Base-by-base conservation (phyloP, 2,329 filamentous ascomycete species). In the Didymellaceae sp. region DNA sequence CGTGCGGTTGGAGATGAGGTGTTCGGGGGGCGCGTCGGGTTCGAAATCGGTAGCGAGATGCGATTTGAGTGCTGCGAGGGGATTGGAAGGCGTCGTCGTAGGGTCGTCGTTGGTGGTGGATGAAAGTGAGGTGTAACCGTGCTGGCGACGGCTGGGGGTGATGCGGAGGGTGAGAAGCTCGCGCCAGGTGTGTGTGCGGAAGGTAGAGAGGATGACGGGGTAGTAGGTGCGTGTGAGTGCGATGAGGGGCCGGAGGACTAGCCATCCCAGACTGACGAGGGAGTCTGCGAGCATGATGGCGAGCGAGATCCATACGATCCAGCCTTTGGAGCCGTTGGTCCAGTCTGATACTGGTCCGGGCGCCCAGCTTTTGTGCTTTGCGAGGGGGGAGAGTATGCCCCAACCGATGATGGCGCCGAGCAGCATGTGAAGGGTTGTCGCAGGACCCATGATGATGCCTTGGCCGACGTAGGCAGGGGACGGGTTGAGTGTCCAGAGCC, bases 261-360 rank as follows among this genome's bases (percentile, higher is more conserved):
- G 82, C 79, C 92, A 91, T 1, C 88, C 85, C 8, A 99, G 82
- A 63, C 89, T 97, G 55, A 97, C 83, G 3, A 99, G 81, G 0
- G 93, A 91, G 73, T 99, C 94, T 17, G 90, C 90, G 20, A 99
- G 81, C 94, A 99, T 99, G 59, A 99, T 97, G 3, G 94, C 90
- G 22, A 99, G 78, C 25, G 91, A 96, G 2, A 96, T 81, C 94
- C 94, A 99, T 0, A 99, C 90, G 53, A 99, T 97, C 94, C 94
- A 99, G 30, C 93, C 94, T 75, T 97, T 97, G 70, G 91, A 96
- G 8, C 94, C 94, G 13, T 81, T 85, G 52, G 93, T 89, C 94
- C 94, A 99, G 70, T 96, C 89, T 46, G 85, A 82, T 1, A 97
- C 90, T 1, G 86, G 81, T 0, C 92, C 94, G 2, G 91, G 89